Base-by-base conservation (phyloP, 352 stramenopile genomes). In the Aphanomyces cochlioides region DNA sequence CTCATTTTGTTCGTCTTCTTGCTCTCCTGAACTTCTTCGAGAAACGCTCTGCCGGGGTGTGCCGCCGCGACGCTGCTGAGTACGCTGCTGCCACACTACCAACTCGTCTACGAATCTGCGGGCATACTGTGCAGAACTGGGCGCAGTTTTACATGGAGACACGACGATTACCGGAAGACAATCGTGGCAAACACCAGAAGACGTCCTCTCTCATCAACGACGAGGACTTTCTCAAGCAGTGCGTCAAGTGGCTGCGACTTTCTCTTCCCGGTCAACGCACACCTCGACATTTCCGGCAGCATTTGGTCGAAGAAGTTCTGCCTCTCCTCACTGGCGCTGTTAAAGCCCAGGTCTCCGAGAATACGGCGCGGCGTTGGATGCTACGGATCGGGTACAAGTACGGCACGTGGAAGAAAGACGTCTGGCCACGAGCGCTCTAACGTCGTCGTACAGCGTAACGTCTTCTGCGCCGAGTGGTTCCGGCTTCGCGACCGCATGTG, bases 191-290 rank as follows among this genome's bases (percentile, higher is more conserved):
- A 21, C 48, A 57, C 17, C 48, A 57, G 17, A 57, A 57, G 17
- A 19, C 48, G 6, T 21, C 48, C 12, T 57, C 48, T 21, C 6
- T 57, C 7, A 57, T 57, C 19, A 15, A 57, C 48, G 48, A 57
- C 48, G 48, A 57, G 48, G 48, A 57, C 36, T 57, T 57, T 57
- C 8, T 57, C 15, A 57, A 34, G n/a, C 12, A 57, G 48, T 57
- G 48, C 36, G 48, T 15, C 7, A 7, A 19, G 36, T 57, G 48
- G 48, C 19, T 57, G 48, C 48, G 48, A 5, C 36, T n/a, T 36
- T 36, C 48, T 6, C 48, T 15, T 15, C 48, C 48, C 36, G 7
- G 15, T 36, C 12, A 36, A 21, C 48, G 48, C 6, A 57, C 48
- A 7, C 48, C 48, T 57, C 48, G 43, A 15, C 8, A 48, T 48